These are phyloP conservation scores for Eutypella sp. DNA, from an alignment of 2,329 filamentous ascomycete species.

Conservation along the genomic window DNA sequence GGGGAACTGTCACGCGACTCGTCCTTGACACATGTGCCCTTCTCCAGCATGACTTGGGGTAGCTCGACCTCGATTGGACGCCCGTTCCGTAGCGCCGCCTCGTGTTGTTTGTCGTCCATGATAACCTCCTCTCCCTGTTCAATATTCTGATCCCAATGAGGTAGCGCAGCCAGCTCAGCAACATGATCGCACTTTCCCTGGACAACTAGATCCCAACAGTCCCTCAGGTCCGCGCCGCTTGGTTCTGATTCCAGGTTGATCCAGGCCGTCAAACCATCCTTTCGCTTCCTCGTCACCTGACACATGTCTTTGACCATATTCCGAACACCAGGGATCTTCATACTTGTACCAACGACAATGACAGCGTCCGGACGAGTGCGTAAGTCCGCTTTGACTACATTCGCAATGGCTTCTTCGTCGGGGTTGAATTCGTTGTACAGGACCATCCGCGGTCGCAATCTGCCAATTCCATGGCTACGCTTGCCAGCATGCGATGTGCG, in stretches of 20 bases:
- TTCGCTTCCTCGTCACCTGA: constrained; percentile 73
- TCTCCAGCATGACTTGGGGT: constrained; percentile 21
- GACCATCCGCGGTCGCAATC: constrained; percentile 86
- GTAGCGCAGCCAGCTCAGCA: constrained; percentile 63
- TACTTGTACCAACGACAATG: constrained; percentile 88
- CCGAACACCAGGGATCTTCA: constrained; percentile 91
- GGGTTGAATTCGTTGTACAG: constrained; percentile 97
- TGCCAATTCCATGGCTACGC: constrained; percentile 87
- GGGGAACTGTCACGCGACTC: constrained; percentile 20
- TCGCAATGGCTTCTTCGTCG: constrained; percentile 92
- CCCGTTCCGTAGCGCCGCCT: constrained; percentile 33
- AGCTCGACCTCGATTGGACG: constrained; percentile 38
- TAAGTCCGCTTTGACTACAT: constrained; percentile 80
- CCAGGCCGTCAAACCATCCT: constrained; percentile 86
- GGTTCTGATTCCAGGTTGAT: constrained; percentile 88
- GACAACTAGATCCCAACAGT: constrained; percentile 90
- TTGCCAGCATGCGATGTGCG: constrained; percentile 75
- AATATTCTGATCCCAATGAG: constrained; percentile 51
- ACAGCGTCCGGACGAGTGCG: constrained; percentile 83
- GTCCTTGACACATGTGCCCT: constrained; percentile 12
- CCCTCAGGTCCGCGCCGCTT: constrained; percentile 75
- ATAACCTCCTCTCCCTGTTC: constrained; percentile 46
- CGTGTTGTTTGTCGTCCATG: constrained; percentile 38
- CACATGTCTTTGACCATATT: constrained; percentile 90
- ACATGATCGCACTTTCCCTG: constrained; percentile 84